phyloP scores from a whole-genome alignment of 2,329 filamentous ascomycete species.

The Aspergillus neotritici region DNA sequence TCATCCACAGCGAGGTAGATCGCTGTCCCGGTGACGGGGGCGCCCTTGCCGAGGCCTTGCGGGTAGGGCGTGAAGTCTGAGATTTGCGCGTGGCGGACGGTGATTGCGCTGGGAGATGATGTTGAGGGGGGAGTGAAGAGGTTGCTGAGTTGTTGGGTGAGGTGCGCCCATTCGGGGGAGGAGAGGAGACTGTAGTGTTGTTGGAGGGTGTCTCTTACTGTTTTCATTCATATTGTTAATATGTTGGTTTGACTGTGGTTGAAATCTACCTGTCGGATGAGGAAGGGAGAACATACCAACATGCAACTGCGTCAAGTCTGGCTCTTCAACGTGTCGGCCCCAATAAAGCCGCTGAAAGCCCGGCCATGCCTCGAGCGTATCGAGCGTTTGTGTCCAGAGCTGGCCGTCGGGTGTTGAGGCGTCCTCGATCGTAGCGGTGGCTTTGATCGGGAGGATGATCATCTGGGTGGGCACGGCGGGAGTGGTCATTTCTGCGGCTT shows the following conservation, averaged over 20 bases:
- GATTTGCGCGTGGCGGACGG: constrained; percentile 18
- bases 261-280: background rate
- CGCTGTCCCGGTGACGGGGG: constrained; percentile 28
- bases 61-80: constrained; percentile 21
- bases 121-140: constrained; percentile 3
- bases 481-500: too few species aligned
- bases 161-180: constrained; percentile 16
- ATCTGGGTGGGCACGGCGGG: constrained; percentile 15
- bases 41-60: constrained; percentile 15
- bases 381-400: constrained; percentile 17
- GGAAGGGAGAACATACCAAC: constrained; percentile 16
- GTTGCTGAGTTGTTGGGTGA: constrained; percentile 9
- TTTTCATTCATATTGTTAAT: background rate
- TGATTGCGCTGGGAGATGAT: constrained; percentile 17
- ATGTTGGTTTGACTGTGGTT: too few species aligned
- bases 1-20: constrained; percentile 22
- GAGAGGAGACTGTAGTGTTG: constrained; percentile 20
- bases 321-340: constrained; percentile 26
- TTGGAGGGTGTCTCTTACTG: constrained; percentile 16
- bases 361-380: constrained; percentile 13
- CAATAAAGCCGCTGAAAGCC: constrained; percentile 27
- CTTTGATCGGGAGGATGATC: constrained; percentile 39
- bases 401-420: constrained; percentile 42
- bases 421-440: constrained; percentile 46
- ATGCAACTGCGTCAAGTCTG: constrained; percentile 26